Conservation (phyloP, 768 basidiomycete genomes). For the Phlegmacium glaucopus region DNA sequence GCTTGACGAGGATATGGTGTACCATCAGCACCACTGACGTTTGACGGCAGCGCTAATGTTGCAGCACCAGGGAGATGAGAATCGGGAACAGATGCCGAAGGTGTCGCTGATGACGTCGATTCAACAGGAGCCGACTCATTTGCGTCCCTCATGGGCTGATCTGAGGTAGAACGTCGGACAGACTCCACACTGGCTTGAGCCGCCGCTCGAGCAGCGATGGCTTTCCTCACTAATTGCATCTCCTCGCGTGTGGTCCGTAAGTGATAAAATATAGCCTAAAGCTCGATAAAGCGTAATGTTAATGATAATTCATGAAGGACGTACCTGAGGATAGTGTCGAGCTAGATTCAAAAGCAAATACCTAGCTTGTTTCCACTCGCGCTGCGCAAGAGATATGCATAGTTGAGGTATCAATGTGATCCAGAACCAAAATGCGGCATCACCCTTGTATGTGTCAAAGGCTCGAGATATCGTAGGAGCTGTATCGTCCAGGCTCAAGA, state of each 20-base stretch:
- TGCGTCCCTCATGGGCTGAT: constrained; percentile 23
- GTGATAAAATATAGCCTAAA: constrained; percentile 91
- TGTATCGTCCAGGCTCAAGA: constrained; percentile 88
- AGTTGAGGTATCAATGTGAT: constrained; percentile 96
- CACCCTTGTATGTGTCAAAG: constrained; percentile 95
- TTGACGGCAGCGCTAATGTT: constrained; percentile 13
- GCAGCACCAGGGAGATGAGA: constrained; percentile 10
- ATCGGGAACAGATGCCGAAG: constrained; percentile 15
- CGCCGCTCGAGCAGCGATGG: constrained; percentile 34
- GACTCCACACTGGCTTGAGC: constrained; percentile 27
- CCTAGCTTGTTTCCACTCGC: constrained; percentile 91
- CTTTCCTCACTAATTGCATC: constrained; percentile 38
- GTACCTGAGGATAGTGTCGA: constrained; percentile 87
- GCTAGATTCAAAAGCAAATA: constrained; percentile 87
- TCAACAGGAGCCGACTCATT: constrained; percentile 17
- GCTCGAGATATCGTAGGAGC: constrained; percentile 68
- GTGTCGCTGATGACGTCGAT: constrained; percentile 6
- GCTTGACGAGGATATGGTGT: constrained; percentile 53
- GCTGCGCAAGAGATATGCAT: constrained; percentile 81
- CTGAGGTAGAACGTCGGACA: constrained; percentile 24
- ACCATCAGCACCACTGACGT: constrained; percentile 12
- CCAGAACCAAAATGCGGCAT: constrained; percentile 98
- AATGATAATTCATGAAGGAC: constrained; percentile 17
- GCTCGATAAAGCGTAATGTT: constrained; percentile 2
- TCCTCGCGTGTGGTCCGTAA: constrained; percentile 68